Percentiles rank a stretch among this genome's conserved stretches.
Conservation (phyloP, 257 asterid genomes). For the Sherardia arvensis region DNA sequence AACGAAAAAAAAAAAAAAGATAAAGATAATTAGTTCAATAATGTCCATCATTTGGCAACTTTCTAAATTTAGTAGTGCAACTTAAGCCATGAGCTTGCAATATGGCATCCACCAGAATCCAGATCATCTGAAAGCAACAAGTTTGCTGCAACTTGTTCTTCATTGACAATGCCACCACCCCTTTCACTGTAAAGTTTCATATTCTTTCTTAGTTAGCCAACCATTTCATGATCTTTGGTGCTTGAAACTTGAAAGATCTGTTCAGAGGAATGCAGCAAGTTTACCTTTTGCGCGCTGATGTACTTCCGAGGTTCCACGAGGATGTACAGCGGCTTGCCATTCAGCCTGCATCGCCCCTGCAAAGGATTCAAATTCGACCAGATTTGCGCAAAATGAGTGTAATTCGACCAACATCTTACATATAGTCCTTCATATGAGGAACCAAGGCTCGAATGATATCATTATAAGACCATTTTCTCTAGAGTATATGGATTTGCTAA, state of each 20-base stretch:
- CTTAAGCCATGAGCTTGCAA: background rate
- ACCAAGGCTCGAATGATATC: no score
- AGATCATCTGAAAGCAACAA: background rate
- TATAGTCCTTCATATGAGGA: background rate
- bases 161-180: constrained; percentile 1
- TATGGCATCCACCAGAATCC: background rate
- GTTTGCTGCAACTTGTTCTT: background rate
- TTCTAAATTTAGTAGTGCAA: background rate
- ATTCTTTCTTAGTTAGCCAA: background rate
- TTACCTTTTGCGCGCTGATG: background rate
- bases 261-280: background rate
- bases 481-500: background rate
- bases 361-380: background rate
- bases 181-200: background rate
- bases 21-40: background rate
- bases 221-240: background rate
- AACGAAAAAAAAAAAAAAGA: background rate
- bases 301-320: constrained; percentile 65
- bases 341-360: constrained; percentile 53
- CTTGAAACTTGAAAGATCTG: background rate
- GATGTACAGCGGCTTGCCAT: constrained; percentile 65
- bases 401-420: background rate
- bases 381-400: background rate
- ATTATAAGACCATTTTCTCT: background rate
- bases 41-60: background rate